These are phyloP conservation scores for Hypsizygus marmoreus DNA, from an alignment of 768 basidiomycete genomes.

Conservation along the genomic window DNA sequence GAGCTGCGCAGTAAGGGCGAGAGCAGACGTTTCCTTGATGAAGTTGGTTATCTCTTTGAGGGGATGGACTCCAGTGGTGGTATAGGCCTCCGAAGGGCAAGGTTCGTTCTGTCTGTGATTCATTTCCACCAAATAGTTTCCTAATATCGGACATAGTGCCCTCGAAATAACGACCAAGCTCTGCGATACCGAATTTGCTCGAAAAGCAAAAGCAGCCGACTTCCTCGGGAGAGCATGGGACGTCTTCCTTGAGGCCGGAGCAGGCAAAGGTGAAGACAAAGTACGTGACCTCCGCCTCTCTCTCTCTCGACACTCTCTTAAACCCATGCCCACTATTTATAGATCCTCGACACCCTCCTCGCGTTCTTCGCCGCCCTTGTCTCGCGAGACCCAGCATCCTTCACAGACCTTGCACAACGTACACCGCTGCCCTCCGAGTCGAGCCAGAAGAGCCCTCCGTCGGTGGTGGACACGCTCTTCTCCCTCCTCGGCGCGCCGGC, in stretches of 20 bases:
- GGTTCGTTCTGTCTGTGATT: constrained; percentile 39
- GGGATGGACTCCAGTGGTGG: constrained; percentile 60
- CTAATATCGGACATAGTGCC: constrained; percentile 46
- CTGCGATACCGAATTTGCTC: constrained; percentile 72
- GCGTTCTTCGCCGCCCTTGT: constrained; percentile 64
- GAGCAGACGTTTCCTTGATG: constrained; percentile 76
- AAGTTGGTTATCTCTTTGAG: constrained; percentile 84
- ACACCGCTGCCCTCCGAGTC: constrained; percentile 14
- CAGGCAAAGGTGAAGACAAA: constrained; percentile 60
- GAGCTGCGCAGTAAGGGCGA: constrained; percentile 83
- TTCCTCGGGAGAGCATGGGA: constrained; percentile 73
- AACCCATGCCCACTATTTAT: not conserved
- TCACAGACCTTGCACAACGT: constrained; percentile 54
- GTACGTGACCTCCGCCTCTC: constrained; percentile 14
- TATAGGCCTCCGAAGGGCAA: constrained; percentile 63
- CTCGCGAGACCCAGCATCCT: constrained; percentile 56
- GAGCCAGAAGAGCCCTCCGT: constrained; percentile 8
- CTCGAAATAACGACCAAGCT: constrained; percentile 76
- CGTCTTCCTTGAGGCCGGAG: constrained; percentile 57
- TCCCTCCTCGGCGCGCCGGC: constrained; percentile 35
- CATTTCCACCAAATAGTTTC: not conserved
- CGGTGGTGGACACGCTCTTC: constrained; percentile 46
- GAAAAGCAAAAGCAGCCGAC: constrained; percentile 78
- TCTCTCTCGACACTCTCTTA: not conserved
- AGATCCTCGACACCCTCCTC: constrained; percentile 69